phyloP scores from a whole-genome alignment of 2,329 filamentous ascomycete species.

The Calonectria multiphialidica region DNA sequence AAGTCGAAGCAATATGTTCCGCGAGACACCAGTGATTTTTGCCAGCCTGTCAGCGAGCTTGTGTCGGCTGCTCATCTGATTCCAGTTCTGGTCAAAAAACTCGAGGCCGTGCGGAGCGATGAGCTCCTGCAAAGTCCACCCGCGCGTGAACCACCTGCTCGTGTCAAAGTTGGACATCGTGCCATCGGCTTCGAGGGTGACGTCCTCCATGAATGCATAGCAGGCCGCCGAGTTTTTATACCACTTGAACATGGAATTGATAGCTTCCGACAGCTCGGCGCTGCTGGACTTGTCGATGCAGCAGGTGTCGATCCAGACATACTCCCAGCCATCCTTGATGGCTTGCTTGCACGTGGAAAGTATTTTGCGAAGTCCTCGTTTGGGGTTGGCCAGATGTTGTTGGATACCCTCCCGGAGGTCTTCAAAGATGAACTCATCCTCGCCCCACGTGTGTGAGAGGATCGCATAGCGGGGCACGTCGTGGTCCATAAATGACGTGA shows the following conservation, averaged over 20 bases:
- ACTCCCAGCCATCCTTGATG: constrained; percentile 26
- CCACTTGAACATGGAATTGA: constrained; percentile 43
- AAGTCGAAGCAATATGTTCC: constrained; percentile 8
- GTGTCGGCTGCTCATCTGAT: constrained; percentile 29
- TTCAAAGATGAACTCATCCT: constrained; percentile 38
- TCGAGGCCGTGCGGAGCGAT: constrained; percentile 40
- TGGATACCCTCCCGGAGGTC: constrained; percentile 31
- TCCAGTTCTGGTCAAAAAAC: constrained; percentile 40
- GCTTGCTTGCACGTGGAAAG: constrained; percentile 35
- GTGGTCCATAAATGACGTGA: constrained; percentile 29
- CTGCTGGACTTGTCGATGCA: constrained; percentile 42
- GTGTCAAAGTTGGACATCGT: constrained; percentile 28
- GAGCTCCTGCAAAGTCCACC: constrained; percentile 42
- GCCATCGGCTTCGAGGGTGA: constrained; percentile 18
- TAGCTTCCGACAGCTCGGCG: constrained; percentile 38
- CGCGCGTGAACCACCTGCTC: constrained; percentile 38
- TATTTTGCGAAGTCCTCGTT: constrained; percentile 36
- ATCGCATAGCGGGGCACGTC: constrained; percentile 37
- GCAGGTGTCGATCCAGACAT: constrained; percentile 42
- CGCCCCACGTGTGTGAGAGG: constrained; percentile 41
- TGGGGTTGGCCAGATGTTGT: constrained; percentile 11
- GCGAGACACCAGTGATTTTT: constrained; percentile 32
- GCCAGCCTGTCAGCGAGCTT: constrained; percentile 28
- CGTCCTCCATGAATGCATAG: constrained; percentile 38
- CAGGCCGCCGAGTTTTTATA: constrained; percentile 34